Percentiles rank a stretch among this genome's conserved stretches.
These are phyloP conservation scores for Gaeumannomyces sp. DNA, from an alignment of 2,329 filamentous ascomycete species.

Conservation along the genomic window DNA sequence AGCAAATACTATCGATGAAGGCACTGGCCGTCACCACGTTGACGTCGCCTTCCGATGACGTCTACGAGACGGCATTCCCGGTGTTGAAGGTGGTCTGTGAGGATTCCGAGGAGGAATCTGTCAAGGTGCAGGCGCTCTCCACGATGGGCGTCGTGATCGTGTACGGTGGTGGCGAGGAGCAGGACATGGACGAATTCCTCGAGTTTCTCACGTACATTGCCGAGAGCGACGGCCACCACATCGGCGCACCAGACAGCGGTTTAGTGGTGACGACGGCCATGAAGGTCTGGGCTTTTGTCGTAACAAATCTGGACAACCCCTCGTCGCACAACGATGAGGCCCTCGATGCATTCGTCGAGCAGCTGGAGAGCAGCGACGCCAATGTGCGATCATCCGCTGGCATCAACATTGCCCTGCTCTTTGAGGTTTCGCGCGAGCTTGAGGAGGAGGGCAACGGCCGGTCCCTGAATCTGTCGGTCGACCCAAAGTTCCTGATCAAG, in stretches of 20 bases:
- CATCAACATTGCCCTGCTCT: slow-evolving; percentile 74
- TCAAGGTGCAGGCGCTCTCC: slow-evolving; percentile 68
- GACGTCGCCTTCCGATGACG: slow-evolving; percentile 56
- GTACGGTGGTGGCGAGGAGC: slow-evolving; percentile 66
- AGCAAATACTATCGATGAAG: slow-evolving; percentile 64
- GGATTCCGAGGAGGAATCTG: slow-evolving; percentile 56
- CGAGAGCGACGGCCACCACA: slow-evolving; percentile 67
- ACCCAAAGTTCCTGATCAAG: slow-evolving; percentile 41
- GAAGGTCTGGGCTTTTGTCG: slow-evolving; percentile 73
- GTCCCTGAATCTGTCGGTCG: slow-evolving; percentile 42
- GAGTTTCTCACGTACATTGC: slow-evolving; percentile 71
- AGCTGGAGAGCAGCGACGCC: slow-evolving; percentile 69
- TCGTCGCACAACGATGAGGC: slow-evolving; percentile 62
- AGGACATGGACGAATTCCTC: slow-evolving; percentile 65
- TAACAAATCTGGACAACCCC: slow-evolving; percentile 69
- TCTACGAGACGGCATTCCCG: slow-evolving; percentile 57
- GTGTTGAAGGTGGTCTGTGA: slow-evolving; percentile 57
- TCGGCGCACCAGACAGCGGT: slow-evolving; percentile 65
- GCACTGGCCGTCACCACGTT: slow-evolving; percentile 66
- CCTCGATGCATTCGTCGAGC: slow-evolving; percentile 76
- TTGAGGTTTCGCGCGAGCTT: slow-evolving; percentile 58
- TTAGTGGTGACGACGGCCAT: slow-evolving; percentile 68
- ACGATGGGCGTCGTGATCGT: slow-evolving; percentile 66
- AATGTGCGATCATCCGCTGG: slow-evolving; percentile 72
- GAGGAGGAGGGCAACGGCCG: slow-evolving; percentile 41